Base-by-base conservation (phyloP, 2,329 filamentous ascomycete species). In the Colletotrichum brevisporum region DNA sequence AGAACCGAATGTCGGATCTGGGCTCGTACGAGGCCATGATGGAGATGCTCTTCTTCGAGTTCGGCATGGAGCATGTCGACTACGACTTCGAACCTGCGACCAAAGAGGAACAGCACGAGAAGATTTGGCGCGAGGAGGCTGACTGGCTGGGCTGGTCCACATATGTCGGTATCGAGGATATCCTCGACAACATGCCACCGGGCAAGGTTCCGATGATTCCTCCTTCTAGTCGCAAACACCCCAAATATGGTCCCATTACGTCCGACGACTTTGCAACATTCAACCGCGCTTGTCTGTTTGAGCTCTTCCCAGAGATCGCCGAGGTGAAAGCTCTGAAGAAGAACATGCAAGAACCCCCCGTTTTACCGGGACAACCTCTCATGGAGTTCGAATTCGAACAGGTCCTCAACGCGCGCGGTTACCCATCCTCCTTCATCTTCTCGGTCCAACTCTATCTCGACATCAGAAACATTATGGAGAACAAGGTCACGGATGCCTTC, bases 1-100 rank as follows among this genome's bases (percentile, higher is more conserved):
- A 48, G 3, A 39, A 55, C 41, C 39, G 59, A 2, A 39, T 36
- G 12, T 12, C 8, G 8, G 31, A 56, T 0, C 31, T 51, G 5
- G 18, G 45, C 9, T 39, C 27, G 3, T 56, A 63, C n/a, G 52
- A 51, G 1, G 18, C 52, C 9, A 56, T 57, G 52, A 50, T 57
- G 61, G 27, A 63, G 39, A 5, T 54, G n/a, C 59, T 63, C 3
- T 63, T 63, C 54, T 57, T 47, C n/a, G 39, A 55, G 3, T 47
- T 16, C 12, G 51, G 41, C 39, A 63, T 48, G 24, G 59, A 55
- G 4, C 41, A 54, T 13, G 51, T 63, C 13, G 50, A 54, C 41
- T 63, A 48, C 21, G 6, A 47, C n/a, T 26, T 24, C 21, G 10
- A 56, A 15, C n/a, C 27, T 31, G 18, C 16, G 12, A 5, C 21